Base-by-base conservation (phyloP, 352 stramenopile species). In the Phytophthora podocarpi region DNA sequence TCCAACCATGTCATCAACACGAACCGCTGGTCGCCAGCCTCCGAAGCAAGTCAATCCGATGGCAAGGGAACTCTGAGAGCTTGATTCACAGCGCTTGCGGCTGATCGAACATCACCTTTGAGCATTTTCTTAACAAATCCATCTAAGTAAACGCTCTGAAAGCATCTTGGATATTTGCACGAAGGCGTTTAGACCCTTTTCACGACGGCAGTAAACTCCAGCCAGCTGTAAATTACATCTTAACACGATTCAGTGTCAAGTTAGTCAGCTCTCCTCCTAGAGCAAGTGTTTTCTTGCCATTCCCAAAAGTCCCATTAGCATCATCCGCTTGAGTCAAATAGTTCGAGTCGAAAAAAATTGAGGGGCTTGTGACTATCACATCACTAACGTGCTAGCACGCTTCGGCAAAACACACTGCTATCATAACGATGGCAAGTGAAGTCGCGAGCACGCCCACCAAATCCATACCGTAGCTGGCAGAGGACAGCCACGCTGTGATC, bases 401-500 rank as follows among this genome's bases (percentile, higher is more conserved):
- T n/a, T 59, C 48, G 16, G 27, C 16, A 30, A 65, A 52, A 23
- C 57, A 53, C 13, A 21, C 43, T 20, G 39, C 48, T 34, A 62
- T 49, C 10, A 20, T 40, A 18, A 56, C 5, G 32, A 65, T 39
- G 4, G 57, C 57, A 23, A 53, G 26, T 13, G 31, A 34, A 16
- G 57, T 60, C 4, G 18, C 35, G 8, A 61, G 5, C 5, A 51
- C 20, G 21, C 58, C 58, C 0, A 66, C 20, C 9, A 60, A 49
- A n/a, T 54, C 49, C 13, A 24, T 20, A 1, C 37, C 58, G 26
- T 43, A 49, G 26, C 32, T 66, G 16, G 40, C 48, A 16, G 47
- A 43, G 5, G 58, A 66, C 20, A 66, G 16, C 48, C 58, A 61
- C 8, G 58, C 40, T 15, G 57, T 49, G 8, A 42, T 31, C 21